phyloP scores from a whole-genome alignment of 2,329 filamentous ascomycete species.

The Ceratocystis eucalypticola region DNA sequence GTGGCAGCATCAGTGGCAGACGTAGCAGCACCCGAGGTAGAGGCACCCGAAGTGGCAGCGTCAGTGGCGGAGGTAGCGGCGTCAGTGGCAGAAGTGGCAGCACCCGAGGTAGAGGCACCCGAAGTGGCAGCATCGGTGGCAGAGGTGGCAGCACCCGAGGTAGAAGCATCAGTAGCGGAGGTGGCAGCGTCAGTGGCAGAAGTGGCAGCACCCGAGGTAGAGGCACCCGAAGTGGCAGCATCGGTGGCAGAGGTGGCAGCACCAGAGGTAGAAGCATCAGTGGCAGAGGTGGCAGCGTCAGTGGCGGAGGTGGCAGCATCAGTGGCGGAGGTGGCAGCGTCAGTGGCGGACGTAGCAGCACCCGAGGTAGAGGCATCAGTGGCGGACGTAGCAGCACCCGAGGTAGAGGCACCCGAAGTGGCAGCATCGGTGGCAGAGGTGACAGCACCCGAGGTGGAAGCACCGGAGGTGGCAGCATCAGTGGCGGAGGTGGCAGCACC shows the following conservation, averaged over 20 bases:
- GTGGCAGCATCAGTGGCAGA: neutral
- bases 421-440: neutral
- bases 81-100: neutral
- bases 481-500: neutral
- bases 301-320: too few relatives aligned
- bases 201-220: neutral
- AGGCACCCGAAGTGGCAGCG: too few relatives aligned
- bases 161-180: neutral
- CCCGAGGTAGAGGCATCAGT: neutral
- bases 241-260: neutral
- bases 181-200: neutral
- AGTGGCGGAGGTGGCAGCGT: neutral
- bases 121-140: neutral
- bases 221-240: neutral
- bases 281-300: neutral
- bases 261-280: neutral
- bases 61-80: neutral
- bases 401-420: neutral
- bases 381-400: neutral
- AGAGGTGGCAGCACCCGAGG: neutral
- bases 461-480: neutral
- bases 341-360: neutral
- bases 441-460: neutral
- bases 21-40: neutral
- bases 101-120: neutral